Percentiles rank a stretch among this genome's conserved stretches.
Conservation (phyloP, 1,139 yeast species). For the Meyerozyma athensensis region DNA sequence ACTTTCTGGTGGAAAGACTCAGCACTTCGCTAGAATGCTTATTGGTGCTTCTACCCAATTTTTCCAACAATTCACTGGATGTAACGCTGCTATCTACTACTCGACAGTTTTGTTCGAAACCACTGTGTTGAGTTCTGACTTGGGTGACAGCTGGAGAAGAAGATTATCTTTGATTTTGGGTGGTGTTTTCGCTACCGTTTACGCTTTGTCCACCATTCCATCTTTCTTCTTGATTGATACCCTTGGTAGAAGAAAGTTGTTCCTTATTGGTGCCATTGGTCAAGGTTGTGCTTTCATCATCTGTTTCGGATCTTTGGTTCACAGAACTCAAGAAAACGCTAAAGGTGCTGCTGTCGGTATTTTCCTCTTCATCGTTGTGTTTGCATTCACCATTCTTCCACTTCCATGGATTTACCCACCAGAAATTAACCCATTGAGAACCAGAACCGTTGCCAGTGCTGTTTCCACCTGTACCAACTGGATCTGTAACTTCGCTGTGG, state of each 20-base stretch:
- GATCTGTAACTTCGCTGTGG: conserved; percentile 44
- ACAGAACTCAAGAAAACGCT: conserved; percentile 27
- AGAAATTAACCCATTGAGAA: conserved; percentile 58
- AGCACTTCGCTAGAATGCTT: conserved; percentile 50
- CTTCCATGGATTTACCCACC: conserved; percentile 60
- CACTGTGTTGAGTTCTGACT: conserved; percentile 24
- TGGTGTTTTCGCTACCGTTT: conserved; percentile 60
- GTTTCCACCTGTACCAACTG: conserved; percentile 46
- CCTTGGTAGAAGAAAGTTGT: conserved; percentile 61
- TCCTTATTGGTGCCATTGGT: conserved; percentile 47
- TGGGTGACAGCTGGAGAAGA: conserved; percentile 34
- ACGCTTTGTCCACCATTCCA: conserved; percentile 58
- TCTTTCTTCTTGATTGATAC: conserved; percentile 62
- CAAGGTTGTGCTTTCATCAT: conserved; percentile 38
- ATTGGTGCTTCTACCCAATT: conserved; percentile 64
- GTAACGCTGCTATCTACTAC: conserved; percentile 67
- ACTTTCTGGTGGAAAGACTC: conserved; percentile 54
- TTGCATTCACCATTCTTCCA: conserved; percentile 54
- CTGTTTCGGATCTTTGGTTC: conserved; percentile 40
- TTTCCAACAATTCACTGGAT: conserved; percentile 60
- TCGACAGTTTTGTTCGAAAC: conserved; percentile 59
- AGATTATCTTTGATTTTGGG: conserved; percentile 55
- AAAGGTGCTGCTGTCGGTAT: conserved; percentile 53
- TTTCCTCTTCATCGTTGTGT: conserved; percentile 49
- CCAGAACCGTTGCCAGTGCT: conserved; percentile 55